Conservation (phyloP, 1,284 basidiomycete genomes). For the Coniferiporia weirii region DNA sequence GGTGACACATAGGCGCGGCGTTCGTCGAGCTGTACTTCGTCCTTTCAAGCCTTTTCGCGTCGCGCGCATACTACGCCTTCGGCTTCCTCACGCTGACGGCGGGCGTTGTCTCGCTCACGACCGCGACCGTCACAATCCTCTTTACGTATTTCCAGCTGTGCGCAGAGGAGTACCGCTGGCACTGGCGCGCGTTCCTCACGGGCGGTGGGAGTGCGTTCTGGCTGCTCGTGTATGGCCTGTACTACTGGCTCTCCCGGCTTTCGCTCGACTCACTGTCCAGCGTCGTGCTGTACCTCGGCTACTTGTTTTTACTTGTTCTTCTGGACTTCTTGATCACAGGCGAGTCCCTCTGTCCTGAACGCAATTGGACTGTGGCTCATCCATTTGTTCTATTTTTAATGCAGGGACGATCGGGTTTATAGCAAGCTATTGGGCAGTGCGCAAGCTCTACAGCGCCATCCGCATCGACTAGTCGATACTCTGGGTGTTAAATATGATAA, state of each 20-base stretch:
- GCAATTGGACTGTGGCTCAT: conserved; percentile 6
- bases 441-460: conserved; percentile 75
- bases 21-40: conserved; percentile 97
- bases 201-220: conserved; percentile 94
- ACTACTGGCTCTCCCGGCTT: conserved; percentile 86
- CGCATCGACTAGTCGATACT: conserved; percentile 55
- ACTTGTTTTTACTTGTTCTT: conserved; percentile 78
- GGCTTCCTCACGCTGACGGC: conserved; percentile 93
- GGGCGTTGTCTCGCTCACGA: conserved; percentile 79
- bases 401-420: conserved; percentile 82
- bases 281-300: conserved; percentile 86
- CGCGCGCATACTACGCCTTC: conserved; percentile 91
- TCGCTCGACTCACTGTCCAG: conserved; percentile 82
- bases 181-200: conserved; percentile 93
- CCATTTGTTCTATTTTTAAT: conserved; percentile 8
- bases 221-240: conserved; percentile 80
- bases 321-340: conserved; percentile 87
- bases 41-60: conserved; percentile 90
- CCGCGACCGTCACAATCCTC: conserved; percentile 85
- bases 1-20: conserved; percentile 61
- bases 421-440: conserved; percentile 82
- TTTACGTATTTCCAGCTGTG: conserved; percentile 93
- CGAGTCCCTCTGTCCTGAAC: conserved; percentile 27
- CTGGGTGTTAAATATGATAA: neutral
- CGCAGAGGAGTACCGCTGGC: conserved; percentile 97